Percentiles rank a stretch among this genome's conserved stretches.
phyloP scores from a whole-genome alignment of 2,329 filamentous ascomycete species.

The Beauveria sp. region DNA sequence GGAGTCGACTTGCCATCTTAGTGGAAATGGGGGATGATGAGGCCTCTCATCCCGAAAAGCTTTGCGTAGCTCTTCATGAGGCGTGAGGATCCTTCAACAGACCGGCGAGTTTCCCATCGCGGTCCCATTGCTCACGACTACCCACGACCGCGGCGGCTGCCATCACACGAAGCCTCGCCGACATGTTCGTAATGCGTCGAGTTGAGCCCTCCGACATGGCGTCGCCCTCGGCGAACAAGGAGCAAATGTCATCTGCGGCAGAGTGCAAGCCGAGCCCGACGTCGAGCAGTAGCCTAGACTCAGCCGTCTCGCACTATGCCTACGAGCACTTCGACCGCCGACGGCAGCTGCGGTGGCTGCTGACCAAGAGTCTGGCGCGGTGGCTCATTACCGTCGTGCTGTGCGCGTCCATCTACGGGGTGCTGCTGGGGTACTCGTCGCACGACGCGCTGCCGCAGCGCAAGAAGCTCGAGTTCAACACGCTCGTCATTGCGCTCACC shows the following conservation, averaged over 20 bases:
- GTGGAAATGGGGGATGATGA: neutral
- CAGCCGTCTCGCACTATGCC: constrained; percentile 15
- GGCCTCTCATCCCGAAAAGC: neutral
- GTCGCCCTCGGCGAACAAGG: no score
- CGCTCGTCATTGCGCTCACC: constrained; percentile 35
- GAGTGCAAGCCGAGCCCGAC: neutral
- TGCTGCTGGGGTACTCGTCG: constrained; percentile 22
- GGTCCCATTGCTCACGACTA: neutral
- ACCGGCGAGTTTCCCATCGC: neutral
- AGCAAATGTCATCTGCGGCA: neutral
- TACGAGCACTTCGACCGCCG: constrained; percentile 16
- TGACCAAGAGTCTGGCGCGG: constrained; percentile 14
- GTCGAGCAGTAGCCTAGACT: neutral
- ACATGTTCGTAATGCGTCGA: neutral
- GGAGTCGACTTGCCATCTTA: no score
- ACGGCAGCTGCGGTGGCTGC: constrained; percentile 16
- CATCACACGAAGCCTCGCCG: neutral
- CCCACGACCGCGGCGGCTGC: neutral
- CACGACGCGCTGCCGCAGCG: constrained; percentile 23
- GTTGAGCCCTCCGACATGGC: no score
- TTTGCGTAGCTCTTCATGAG: neutral
- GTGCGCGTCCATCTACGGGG: constrained; percentile 21
- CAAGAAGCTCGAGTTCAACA: constrained; percentile 35
- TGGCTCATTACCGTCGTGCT: constrained; percentile 25
- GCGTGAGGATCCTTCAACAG: neutral